Evolutionary conservation across 345 rosid genomes (phyloP).

Genomic region (Eucalyptus regnans): DNA sequence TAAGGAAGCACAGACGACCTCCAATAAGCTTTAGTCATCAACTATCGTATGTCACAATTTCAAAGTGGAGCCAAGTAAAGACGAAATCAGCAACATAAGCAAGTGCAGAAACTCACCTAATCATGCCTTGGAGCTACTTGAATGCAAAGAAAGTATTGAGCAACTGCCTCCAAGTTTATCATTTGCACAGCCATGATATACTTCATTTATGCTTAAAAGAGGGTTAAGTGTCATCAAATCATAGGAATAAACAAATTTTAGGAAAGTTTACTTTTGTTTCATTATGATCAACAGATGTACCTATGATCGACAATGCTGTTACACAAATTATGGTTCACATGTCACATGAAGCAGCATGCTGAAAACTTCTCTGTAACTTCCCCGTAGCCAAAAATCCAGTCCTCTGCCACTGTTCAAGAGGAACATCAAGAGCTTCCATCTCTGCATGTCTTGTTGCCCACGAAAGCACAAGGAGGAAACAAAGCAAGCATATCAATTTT

Average conservation of each 20-base stretch:
- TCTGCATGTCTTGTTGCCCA: neutral
- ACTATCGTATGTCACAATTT: neutral
- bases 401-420: neutral
- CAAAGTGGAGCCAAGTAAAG: neutral
- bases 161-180: neutral
- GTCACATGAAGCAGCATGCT: neutral
- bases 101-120: neutral
- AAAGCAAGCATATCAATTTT: neutral
- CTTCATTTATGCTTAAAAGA: neutral
- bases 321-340: neutral
- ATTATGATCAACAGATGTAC: neutral
- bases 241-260: neutral
- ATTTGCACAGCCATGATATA: neutral
- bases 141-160: neutral
- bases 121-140: neutral
- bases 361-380: neutral
- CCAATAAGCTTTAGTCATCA: neutral
- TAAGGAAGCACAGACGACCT: neutral
- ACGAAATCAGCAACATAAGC: neutral
- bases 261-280: neutral
- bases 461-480: neutral
- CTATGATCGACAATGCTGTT: neutral
- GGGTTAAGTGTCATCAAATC: neutral
- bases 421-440: neutral
- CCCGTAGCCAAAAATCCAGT: neutral